Percentiles rank a stretch among this genome's conserved stretches.
These are phyloP conservation scores for Selenicereus undatus DNA, from an alignment of 148 eudicot genomes.

Conservation along the genomic window DNA sequence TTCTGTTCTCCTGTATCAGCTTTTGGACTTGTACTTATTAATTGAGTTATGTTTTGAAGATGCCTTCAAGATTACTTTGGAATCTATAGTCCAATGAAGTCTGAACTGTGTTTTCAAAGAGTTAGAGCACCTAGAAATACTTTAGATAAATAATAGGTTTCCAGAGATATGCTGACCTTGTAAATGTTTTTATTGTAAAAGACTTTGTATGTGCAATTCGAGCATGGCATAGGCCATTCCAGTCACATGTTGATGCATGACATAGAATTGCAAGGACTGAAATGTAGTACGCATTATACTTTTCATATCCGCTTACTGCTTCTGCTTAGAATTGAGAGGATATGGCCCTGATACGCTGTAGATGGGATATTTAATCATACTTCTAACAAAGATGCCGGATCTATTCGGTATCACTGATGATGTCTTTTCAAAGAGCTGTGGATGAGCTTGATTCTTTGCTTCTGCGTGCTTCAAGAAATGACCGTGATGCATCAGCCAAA, in stretches of 20 bases:
- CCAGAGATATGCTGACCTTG: too few species aligned
- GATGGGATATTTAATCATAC: background rate
- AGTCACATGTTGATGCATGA: background rate
- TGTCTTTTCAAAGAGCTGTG: constrained; percentile 50
- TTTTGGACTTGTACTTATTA: background rate
- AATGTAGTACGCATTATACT: background rate
- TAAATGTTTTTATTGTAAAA: too few species aligned
- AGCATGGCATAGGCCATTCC: background rate
- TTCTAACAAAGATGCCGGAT: constrained; percentile 20
- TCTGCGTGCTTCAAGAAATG: constrained; percentile 80
- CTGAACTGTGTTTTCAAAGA: background rate
- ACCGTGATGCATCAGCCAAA: constrained; percentile 51
- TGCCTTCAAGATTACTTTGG: background rate
- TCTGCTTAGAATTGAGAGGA: background rate
- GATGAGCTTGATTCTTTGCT: constrained; percentile 89
- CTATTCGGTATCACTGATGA: constrained; percentile 7
- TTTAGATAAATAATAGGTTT: background rate
- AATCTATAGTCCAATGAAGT: background rate
- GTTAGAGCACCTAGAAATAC: background rate
- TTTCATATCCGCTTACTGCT: background rate
- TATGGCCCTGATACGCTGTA: constrained; percentile 3
- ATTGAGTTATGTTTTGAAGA: background rate
- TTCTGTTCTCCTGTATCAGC: background rate
- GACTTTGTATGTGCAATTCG: background rate
- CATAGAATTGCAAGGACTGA: background rate